A percentile compares a stretch with the other conserved stretches of the same genome.
Evolutionary conservation across 106 monocot species (phyloP).

Genomic region (Dendrobium officinale): DNA sequence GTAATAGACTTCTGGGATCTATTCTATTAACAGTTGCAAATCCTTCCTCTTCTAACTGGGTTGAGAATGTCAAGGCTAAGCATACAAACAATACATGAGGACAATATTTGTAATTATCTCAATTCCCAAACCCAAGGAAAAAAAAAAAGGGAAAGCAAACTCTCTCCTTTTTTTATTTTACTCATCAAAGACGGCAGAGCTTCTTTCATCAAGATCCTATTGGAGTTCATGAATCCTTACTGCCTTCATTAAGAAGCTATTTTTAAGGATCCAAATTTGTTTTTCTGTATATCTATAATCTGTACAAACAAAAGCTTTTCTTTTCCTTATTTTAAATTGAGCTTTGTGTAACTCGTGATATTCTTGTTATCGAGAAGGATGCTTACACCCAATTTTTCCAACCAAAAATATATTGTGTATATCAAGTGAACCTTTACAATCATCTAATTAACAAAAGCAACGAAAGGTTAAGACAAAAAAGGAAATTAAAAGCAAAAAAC

Average conservation of each 20-base stretch:
- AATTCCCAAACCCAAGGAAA: too few relatives aligned
- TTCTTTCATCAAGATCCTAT: neutral
- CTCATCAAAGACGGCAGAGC: neutral
- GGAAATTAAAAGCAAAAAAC: neutral
- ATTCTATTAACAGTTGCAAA: too few relatives aligned
- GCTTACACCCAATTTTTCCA: neutral
- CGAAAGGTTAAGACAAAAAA: neutral
- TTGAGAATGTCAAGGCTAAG: too few relatives aligned
- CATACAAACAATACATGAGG: too few relatives aligned
- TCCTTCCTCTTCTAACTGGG: too few relatives aligned
- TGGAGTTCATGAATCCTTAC: neutral
- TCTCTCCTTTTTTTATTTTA: neutral
- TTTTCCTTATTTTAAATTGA: neutral
- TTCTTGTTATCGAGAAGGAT: neutral
- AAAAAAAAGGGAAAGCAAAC: too few relatives aligned
- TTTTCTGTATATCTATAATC: neutral
- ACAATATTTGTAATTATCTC: too few relatives aligned
- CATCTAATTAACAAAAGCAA: neutral
- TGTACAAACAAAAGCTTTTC: neutral
- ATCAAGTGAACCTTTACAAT: neutral
- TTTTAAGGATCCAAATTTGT: neutral
- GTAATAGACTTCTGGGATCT: too few relatives aligned
- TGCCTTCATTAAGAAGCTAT: neutral
- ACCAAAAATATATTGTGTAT: neutral
- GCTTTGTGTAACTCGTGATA: neutral